A percentile compares a stretch with the other conserved stretches of the same genome.
These are phyloP conservation scores for Fragaria iinumae DNA, from an alignment of 306 rosid species.

Conservation along the genomic window DNA sequence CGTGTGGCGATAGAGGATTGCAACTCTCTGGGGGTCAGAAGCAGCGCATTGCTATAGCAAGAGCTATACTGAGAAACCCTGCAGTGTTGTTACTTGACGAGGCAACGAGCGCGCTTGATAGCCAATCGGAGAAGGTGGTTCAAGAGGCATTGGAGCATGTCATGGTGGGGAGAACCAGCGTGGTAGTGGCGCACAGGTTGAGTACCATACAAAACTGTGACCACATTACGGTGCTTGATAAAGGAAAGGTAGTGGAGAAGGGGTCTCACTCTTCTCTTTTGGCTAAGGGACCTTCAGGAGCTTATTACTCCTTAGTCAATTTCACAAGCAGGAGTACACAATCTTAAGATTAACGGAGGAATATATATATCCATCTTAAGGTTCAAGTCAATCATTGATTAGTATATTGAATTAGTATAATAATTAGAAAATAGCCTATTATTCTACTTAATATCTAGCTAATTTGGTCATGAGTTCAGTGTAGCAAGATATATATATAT, in stretches of 20 bases:
- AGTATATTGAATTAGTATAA: not conserved
- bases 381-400: not conserved
- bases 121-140: slow-evolving; percentile 42
- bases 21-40: slow-evolving; percentile 62
- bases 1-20: slow-evolving; percentile 45
- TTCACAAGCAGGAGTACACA: slow-evolving; percentile 23
- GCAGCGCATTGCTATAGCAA: slow-evolving; percentile 57
- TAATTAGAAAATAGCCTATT: too few species aligned
- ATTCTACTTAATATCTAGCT: not conserved
- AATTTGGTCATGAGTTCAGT: too few species aligned
- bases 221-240: slow-evolving; percentile 39
- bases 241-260: slow-evolving; percentile 45
- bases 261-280: slow-evolving; percentile 43
- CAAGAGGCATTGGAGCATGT: slow-evolving; percentile 41
- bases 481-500: too few species aligned
- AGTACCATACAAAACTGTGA: slow-evolving; percentile 50
- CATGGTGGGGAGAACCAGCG: slow-evolving; percentile 49
- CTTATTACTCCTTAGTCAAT: slow-evolving; percentile 39
- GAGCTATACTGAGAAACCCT: slow-evolving; percentile 51
- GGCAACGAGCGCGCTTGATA: slow-evolving; percentile 60
- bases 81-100: slow-evolving; percentile 44
- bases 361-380: not conserved
- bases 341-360: not conserved
- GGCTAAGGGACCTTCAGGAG: slow-evolving; percentile 42
- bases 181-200: slow-evolving; percentile 55